Evolutionary conservation across 1,139 yeast genomes (phyloP).

Genomic region (Blastobotrys raffinosifermentans): DNA sequence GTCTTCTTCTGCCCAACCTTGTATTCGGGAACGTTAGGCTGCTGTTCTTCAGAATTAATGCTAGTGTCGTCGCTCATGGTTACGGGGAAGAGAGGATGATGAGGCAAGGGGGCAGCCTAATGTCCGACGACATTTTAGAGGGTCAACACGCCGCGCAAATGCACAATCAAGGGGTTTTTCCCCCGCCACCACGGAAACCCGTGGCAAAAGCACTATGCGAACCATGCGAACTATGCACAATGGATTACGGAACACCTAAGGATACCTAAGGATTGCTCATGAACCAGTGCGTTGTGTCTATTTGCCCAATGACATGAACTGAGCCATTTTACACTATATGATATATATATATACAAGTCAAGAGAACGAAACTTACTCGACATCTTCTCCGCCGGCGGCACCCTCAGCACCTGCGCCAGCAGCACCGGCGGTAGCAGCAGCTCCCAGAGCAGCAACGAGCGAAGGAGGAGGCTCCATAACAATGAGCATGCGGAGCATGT

Average conservation of each 20-base stretch:
- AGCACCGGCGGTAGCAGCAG: conserved; percentile 27
- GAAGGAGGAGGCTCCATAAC: conserved; percentile 85
- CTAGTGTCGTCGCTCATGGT: conserved; percentile 1
- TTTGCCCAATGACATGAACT: no score
- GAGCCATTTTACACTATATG: no score
- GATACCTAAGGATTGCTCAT: no score
- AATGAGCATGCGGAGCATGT: conserved; percentile 78
- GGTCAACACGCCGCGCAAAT: no score
- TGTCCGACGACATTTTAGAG: no score
- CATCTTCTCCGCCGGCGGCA: conserved; percentile 20
- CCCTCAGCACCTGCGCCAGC: conserved; percentile 20
- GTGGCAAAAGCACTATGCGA: no score
- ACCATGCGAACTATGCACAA: no score
- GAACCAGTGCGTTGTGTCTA: no score
- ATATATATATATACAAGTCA: conserved; percentile 1
- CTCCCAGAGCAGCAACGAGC: conserved; percentile 62
- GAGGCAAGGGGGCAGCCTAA: no score
- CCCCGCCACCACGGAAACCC: no score
- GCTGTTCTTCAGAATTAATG: conserved; percentile 3
- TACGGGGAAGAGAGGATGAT: background rate
- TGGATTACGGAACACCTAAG: no score
- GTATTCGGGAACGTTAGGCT: conserved; percentile 35
- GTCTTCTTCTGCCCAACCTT: conserved; percentile 81
- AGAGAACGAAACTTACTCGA: conserved; percentile 16
- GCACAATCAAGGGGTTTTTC: no score